Conservation (phyloP, 352 stramenopile genomes). For the Hyaloperonospora arabidopsidis region DNA sequence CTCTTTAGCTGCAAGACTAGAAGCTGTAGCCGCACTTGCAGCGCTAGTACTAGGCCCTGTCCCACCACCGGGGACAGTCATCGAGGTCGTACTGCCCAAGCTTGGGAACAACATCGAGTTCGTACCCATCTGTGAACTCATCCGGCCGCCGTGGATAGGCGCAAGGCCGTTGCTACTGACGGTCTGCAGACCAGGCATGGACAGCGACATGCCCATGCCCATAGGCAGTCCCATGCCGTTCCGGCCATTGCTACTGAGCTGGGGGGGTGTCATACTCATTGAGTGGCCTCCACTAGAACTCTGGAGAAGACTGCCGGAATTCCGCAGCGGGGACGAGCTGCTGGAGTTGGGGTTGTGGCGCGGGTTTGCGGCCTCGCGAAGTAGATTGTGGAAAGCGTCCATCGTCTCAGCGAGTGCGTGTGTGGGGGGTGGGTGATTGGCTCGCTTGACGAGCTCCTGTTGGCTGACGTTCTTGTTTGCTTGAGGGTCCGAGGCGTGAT, state of each 20-base stretch:
- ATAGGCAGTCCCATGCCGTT: conserved; percentile 42
- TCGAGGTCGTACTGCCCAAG: conserved; percentile 26
- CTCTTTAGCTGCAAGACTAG: conserved; percentile 39
- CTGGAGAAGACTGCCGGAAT: conserved; percentile 30
- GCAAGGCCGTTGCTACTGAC: conserved; percentile 35
- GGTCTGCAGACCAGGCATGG: conserved; percentile 42
- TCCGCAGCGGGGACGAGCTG: conserved; percentile 18
- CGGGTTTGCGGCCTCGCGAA: conserved; percentile 55
- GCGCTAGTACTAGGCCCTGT: conserved; percentile 8
- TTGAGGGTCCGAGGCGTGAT: conserved; percentile 16
- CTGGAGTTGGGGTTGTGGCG: conserved; percentile 25
- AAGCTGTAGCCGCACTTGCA: conserved; percentile 13
- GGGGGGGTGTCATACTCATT: conserved; percentile 37
- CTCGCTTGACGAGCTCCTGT: no score
- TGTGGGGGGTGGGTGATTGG: no score
- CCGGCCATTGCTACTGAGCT: conserved; percentile 9
- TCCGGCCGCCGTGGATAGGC: conserved; percentile 51
- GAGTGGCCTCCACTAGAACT: conserved; percentile 25
- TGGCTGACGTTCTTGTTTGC: conserved; percentile 1
- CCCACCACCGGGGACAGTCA: not conserved
- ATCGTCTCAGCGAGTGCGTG: conserved; percentile 29
- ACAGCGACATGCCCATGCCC: conserved; percentile 54
- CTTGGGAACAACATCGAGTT: conserved; percentile 63
- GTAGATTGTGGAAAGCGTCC: conserved; percentile 73
- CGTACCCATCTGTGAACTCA: conserved; percentile 60